Base-by-base conservation (phyloP, 176 grass and related monocot genomes). In the Oryza australiensis region DNA sequence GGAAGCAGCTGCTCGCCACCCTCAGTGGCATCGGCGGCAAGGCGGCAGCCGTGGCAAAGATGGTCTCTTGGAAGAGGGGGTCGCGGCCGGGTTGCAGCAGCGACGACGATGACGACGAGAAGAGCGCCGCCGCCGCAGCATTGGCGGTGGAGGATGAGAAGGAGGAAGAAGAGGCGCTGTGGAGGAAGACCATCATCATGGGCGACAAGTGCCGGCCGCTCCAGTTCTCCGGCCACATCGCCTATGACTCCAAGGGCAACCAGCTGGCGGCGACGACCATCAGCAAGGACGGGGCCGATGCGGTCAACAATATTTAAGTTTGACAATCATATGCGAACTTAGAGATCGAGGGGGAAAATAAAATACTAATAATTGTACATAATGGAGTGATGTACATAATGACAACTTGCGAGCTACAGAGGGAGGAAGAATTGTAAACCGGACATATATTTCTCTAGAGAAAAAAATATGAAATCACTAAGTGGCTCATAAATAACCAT, bases 201-300 rank as follows among this genome's bases (percentile, higher is more conserved):
- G 91, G 91, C 1, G 91, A 87, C 22, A 93, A 87, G 87, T 93
- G 91, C 77, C 81, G 85, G 26, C 91, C 91, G 62, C 66, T 85
- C 33, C 3, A 85, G 28, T 90, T 90, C 82, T 90, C 91, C 42
- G 87, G 87, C 11, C 59, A 60, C 11, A 90, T 93, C 62, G 53
- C 65, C 37, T 71, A 79, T 34, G 91, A 90, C 45, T 64, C 33
- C 12, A 77, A 84, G 48, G 91, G 91, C 13, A 77, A 84, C 48
- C 62, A 49, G 45, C 62, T 93, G 62, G 57, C 66, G 57, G 12
- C 78, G 0, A 1, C 77, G 28, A 9, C 41, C 6, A 3, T 3
- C 53, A 57, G 64, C 40, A 40, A 76, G 33, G 48, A 46, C 66
- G 26, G 24, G 2, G 32, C 9, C 41, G 66, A 16, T 64, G 57